Evolutionary conservation across 176 grass and related monocot genomes (phyloP), one percentile per base, ranked within the genome.

Genomic region (Avena eriantha): DNA sequence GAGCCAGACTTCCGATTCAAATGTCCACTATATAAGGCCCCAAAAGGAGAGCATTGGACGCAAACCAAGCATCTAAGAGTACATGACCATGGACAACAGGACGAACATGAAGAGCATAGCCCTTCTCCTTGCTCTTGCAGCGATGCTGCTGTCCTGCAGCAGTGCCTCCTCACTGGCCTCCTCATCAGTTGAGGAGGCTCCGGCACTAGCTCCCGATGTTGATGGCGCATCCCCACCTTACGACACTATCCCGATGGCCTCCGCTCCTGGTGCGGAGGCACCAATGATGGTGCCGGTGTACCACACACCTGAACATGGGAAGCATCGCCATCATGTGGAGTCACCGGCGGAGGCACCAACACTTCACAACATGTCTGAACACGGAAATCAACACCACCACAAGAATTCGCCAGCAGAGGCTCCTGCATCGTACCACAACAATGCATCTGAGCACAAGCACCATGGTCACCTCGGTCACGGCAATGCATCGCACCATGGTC

Each of bases 21-120:
- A 84, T 43, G 12, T 0, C 2, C 35, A 3, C 66, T 84, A 91
- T 91, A 91, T 50, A 84, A 80, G 85, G 85, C 85, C 58, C 85
- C 68, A 84, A 67, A 69, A 31, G 67, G 41, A 11, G 1, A 22
- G 76, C 8, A 3, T 10, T 1, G 10, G 57, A 83, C 56, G 50
- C 89, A 91, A 51, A 10, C 68, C 68, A 39, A 84, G 18, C 47
- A 49, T 7, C 4, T 17, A 64, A 80, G 61, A 21, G 7, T 33
- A 76, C 22, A 58, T 1, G 18, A 82, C 2, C 10, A 71, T 82
- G 76, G 68, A 3, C 47, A n/a, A 0, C 47, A 50, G 14, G 46
- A 19, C 45, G 2, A 61, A 50, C 39, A 29, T 23, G 69, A 84
- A 69, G 85, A 35, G 49, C 81, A 8, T 81, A 1, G 77, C 81